Conservation (phyloP, 1,284 basidiomycete genomes). For the Pholiota adiposa region DNA sequence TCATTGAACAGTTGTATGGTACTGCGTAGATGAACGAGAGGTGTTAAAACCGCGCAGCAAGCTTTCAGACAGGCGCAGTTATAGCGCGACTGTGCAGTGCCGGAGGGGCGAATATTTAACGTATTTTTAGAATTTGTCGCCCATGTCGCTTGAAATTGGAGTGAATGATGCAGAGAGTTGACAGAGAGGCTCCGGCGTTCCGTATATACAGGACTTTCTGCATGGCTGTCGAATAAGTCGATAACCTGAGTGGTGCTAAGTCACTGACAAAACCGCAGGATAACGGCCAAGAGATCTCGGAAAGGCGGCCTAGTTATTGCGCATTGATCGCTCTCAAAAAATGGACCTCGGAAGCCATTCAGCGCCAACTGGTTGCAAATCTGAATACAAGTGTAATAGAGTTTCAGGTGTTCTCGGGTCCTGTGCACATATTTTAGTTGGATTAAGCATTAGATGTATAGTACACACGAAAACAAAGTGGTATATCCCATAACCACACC, state of each 20-base stretch:
- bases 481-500: slow-evolving; percentile 1
- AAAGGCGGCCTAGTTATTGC: background rate
- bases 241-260: no score
- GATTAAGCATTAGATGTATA: slow-evolving; percentile 19
- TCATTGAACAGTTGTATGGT: background rate
- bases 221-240: no score
- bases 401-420: background rate
- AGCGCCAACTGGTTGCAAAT: no score
- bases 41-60: background rate
- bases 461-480: slow-evolving; percentile 12
- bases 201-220: no score
- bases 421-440: background rate
- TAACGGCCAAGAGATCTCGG: no score
- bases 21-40: background rate
- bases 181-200: background rate
- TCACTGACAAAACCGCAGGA: no score
- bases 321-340: background rate
- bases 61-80: background rate
- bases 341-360: no score
- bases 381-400: background rate
- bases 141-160: background rate
- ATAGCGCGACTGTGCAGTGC: background rate
- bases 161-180: background rate
- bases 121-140: background rate
- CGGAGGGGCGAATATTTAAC: background rate